These are phyloP conservation scores for Xylariaceae sp. DNA, from an alignment of 2,329 filamentous ascomycete genomes.

Conservation along the genomic window DNA sequence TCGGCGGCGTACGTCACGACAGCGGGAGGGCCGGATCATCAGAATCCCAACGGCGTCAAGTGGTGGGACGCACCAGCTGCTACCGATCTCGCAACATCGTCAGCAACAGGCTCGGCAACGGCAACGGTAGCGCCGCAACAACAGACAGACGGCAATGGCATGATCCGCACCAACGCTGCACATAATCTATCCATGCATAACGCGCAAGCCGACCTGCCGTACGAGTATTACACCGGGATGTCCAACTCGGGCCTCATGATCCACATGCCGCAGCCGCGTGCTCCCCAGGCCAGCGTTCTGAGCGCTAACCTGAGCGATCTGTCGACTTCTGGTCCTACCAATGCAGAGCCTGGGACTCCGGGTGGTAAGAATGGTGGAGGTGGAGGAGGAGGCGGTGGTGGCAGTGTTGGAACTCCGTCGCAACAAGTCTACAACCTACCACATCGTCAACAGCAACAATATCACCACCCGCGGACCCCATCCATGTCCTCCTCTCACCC, in stretches of 20 bases:
- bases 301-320: constrained; percentile 28
- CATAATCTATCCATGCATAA: constrained; percentile 40
- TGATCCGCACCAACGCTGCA: constrained; percentile 24
- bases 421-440: neutral
- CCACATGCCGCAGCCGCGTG: constrained; percentile 48
- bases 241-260: constrained; percentile 49
- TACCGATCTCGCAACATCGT: too few species aligned
- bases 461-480: constrained; percentile 11
- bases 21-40: constrained; percentile 11
- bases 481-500: constrained; percentile 21
- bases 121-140: constrained; percentile 1
- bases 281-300: constrained; percentile 35
- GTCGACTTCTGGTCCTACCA: too few species aligned
- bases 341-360: too few species aligned
- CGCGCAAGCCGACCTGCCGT: constrained; percentile 38
- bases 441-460: neutral
- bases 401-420: too few species aligned
- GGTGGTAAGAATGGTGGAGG: too few species aligned
- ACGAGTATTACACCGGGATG: constrained; percentile 36
- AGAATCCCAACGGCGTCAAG: too few species aligned
- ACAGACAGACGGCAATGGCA: neutral
- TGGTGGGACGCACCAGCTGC: constrained; percentile 25
- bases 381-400: too few species aligned
- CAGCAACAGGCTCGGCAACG: too few species aligned
- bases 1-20: constrained; percentile 18